Evolutionary conservation across 371 early-diverging fungal species (phyloP), one percentile per base, ranked within the genome.

Genomic region (Apophysomyces trapeziformis): DNA sequence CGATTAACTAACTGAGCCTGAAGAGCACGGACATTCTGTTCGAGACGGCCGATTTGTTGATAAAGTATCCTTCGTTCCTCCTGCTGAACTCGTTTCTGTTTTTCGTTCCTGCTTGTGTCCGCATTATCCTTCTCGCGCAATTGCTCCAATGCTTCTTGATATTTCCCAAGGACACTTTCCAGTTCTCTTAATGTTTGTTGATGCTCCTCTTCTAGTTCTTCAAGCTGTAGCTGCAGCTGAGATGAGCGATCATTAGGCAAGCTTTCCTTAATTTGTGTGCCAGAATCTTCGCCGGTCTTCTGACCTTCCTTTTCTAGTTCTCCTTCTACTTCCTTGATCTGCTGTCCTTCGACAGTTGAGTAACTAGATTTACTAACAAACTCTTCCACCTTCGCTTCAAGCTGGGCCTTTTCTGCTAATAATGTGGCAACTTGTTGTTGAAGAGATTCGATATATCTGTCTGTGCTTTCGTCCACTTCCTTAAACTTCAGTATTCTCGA

Each of bases 381-480:
- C 13, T 68, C 66, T 36, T 71, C 72, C 1, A 82, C 41, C 7
- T 63, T 76, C 8, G 67, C 58, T 35, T 64, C 58, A n/a, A 85
- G 58, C 9, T 62, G 38, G 0, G 60, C 44, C 12, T 70, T 61
- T n/a, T 79, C 76, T 7, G 71, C 60, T 35, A 80, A 82, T 32
- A 72, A 77, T 7, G 65, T 58, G 1, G 77, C 74, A 6, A 83
- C 46, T 13, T 79, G 70, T 11, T 65, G 58, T 57, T 85, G 84
- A 13, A 85, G 65, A 61, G 78, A 74, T 43, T 69, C 74, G 38
- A 85, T 85, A 46, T 85, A 84, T 14, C 77, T 70, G 38, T 85
- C 86, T 1, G 81, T 79, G 12, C 67, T 78, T 38, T 80, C 77
- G 45, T 84, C 84, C 5, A 72, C 75, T 63, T 84, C 84, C 8